Base-by-base conservation (phyloP, 2,329 filamentous ascomycete species). In the Curvularia eragrostidis region DNA sequence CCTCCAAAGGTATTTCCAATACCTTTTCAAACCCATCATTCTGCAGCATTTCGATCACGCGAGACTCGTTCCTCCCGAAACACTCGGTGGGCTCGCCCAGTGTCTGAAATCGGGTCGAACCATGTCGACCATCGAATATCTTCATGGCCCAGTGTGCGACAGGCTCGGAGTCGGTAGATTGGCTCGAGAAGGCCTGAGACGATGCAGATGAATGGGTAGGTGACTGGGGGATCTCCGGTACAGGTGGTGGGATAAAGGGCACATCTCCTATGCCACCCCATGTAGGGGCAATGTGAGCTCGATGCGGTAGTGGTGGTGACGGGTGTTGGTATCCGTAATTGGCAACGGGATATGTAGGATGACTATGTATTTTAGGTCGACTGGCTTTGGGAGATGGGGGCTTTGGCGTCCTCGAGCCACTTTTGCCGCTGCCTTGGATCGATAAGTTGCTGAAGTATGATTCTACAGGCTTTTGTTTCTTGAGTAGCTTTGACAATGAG, bases 1-100 rank as follows among this genome's bases (percentile, higher is more conserved):
- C 77, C 36, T 82, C 80, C 58, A 86, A 83, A 0, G 80, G 77
- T 64, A 79, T 43, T 58, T 80, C 72, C 6, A 79, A 58, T 1
- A 79, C 74, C 55, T 74, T 75, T n/a, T 75, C 63, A 52, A 80
- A 82, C 5, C 74, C 75, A 32, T 81, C 78, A n/a, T 58, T 61
- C 1, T 69, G 67, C 9, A 79, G 63, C 34, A 73, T 58, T 52
- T 74, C 68, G 34, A 78, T 69, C 2, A 73, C 72, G 12, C 67
- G 60, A 6, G 75, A 70, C 39, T 76, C 73, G 44, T 77, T 71
- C 52, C 73, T 65, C 3, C 75, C 76, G 39, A 72, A 65, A 53
- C 75, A 77, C 44, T 68, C 70, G 2, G 74, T 77, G 21, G 59
- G 38, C 19, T 73, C 67, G 42, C 72, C 75, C 13, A 74, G 65